Conservation (phyloP, 1,284 basidiomycete species). For the Sanghuangporus weigelae region DNA sequence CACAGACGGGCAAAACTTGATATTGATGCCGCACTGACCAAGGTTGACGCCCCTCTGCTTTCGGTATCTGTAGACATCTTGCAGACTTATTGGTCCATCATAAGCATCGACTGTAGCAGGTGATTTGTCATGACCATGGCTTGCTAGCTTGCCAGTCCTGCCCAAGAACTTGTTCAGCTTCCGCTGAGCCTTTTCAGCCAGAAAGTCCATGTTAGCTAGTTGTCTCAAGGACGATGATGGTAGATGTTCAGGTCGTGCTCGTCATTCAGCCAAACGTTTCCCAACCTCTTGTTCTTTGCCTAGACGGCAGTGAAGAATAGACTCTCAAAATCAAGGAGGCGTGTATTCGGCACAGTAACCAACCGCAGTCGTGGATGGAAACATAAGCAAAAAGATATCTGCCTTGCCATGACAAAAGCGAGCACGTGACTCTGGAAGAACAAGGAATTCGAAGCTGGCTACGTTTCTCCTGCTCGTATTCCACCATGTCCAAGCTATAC, state of each 20-base stretch:
- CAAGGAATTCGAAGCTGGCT: not conserved
- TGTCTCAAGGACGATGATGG: not conserved
- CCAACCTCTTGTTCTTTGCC: not conserved
- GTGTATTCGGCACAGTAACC: not conserved
- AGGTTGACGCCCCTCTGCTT: conserved; percentile 83
- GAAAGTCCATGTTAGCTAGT: not conserved
- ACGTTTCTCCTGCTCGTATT: not conserved
- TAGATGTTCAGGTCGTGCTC: not conserved
- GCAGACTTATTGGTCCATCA: conserved; percentile 14
- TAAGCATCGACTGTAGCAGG: not conserved
- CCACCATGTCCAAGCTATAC: conserved; percentile 36
- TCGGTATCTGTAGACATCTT: conserved; percentile 56
- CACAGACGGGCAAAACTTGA: not conserved
- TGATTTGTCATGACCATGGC: not conserved
- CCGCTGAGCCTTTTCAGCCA: not conserved
- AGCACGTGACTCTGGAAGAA: not conserved
- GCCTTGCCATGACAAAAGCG: too few relatives aligned
- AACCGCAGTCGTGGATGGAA: not conserved
- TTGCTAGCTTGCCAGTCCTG: not conserved
- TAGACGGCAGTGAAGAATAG: not conserved
- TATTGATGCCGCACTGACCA: conserved; percentile 37
- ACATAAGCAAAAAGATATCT: too few relatives aligned
- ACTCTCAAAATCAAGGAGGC: not conserved
- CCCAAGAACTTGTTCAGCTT: not conserved
- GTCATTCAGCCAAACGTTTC: not conserved